Evolutionary conservation across 768 basidiomycete species (phyloP), one percentile per base, ranked within the genome.

Genomic region (Suillus subalutaceus): DNA sequence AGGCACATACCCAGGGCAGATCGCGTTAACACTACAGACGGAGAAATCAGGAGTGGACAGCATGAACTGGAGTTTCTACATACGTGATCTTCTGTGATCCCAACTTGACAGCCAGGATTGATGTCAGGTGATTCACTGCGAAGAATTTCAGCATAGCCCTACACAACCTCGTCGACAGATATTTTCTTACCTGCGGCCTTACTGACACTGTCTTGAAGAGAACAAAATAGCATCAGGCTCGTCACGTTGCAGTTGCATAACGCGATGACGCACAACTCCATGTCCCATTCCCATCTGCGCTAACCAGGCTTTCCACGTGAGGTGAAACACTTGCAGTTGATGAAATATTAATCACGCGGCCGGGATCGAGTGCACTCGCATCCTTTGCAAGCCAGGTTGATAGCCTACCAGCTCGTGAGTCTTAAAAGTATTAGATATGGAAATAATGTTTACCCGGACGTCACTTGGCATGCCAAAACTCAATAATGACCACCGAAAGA

Each of bases 281-380:
- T 9, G 90, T 86, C 4, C 93, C 93, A 37, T 78, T 83, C 0
- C 88, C 90, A 1, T 74, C 76, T 2, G 76, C 78, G 30, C 88
- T 86, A 30, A 93, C 71, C 0, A 76, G 65, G 63, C 73, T 70
- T 73, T 88, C 86, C 0, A 83, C 82, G 30, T 72, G 68, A 3
- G 91, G 83, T 61, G 81, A 82, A 30, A 90, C 77, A 10, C 88
- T 85, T 0, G 89, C 81, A 4, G 84, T 83, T 1, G 93, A 94
- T 1, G 93, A 93, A 70, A 94, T 89, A 74, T 94, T 94, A 75
- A 95, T 88, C 15, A 95, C 89, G 37, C 90, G 85, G 1, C 83
- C 90, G 6, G 93, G 93, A 70, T 93, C 88, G 12, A 72, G 66
- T 44, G 84, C 83, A 20, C 81, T 87, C 0, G 91, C 79, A 67